Percentiles rank a stretch among this genome's conserved stretches.
These are phyloP conservation scores for Aquilaria sinensis DNA, from an alignment of 345 rosid species.

Conservation along the genomic window DNA sequence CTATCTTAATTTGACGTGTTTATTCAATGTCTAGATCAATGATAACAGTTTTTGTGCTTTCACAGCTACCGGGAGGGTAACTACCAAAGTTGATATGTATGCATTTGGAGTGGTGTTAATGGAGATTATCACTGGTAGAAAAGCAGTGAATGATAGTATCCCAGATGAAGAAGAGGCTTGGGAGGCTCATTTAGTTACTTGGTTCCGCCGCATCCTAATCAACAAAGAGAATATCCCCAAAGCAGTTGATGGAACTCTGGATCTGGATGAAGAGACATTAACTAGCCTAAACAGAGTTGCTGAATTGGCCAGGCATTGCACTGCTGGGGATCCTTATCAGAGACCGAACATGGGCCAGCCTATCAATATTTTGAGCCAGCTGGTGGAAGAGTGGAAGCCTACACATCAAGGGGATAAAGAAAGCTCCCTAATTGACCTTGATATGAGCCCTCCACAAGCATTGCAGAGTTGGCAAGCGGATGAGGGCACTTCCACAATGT, in stretches of 20 bases:
- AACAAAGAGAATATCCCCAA: slow-evolving; percentile 63
- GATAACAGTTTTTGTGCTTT: background rate
- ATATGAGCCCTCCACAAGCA: slow-evolving; percentile 82
- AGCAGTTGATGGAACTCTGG: slow-evolving; percentile 50
- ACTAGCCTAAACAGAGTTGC: slow-evolving; percentile 58
- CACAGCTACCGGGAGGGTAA: slow-evolving; percentile 90
- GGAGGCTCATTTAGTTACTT: slow-evolving; percentile 61
- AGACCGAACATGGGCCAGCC: slow-evolving; percentile 95
- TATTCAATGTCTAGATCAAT: too few species aligned
- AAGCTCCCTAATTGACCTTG: slow-evolving; percentile 42
- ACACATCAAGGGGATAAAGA: slow-evolving; percentile 59
- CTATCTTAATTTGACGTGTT: too few species aligned
- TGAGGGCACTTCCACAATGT: slow-evolving; percentile 63
- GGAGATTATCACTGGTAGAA: slow-evolving; percentile 87
- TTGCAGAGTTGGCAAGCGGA: slow-evolving; percentile 79
- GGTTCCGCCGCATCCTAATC: slow-evolving; percentile 63
- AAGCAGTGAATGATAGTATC: slow-evolving; percentile 62
- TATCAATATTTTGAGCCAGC: slow-evolving; percentile 63
- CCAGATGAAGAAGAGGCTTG: slow-evolving; percentile 40
- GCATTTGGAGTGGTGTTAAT: slow-evolving; percentile 87
- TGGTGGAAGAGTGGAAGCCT: slow-evolving; percentile 90
- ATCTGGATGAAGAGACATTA: slow-evolving; percentile 54
- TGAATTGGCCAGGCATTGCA: slow-evolving; percentile 89
- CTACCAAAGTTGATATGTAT: slow-evolving; percentile 79
- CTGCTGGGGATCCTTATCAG: slow-evolving; percentile 70